Conservation (phyloP, 116 monocot species). For the Zostera marina region DNA sequence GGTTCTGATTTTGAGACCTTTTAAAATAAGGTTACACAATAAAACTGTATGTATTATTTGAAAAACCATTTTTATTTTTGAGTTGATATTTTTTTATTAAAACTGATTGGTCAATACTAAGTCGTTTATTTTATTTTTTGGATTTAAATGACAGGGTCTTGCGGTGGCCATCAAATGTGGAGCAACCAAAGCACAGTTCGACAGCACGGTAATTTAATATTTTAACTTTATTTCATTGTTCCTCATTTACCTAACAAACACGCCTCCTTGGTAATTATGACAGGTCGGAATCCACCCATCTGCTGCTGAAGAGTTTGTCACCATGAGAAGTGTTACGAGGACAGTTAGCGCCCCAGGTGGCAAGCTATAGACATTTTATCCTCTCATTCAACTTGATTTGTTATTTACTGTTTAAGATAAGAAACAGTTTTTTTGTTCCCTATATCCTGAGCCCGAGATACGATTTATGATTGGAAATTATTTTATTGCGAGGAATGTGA, state of each 20-base stretch:
- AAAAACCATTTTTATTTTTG: too few species aligned
- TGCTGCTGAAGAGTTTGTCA: constrained; percentile 97
- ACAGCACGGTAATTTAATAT: constrained; percentile 53
- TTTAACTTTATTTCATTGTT: neutral
- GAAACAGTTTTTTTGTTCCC: too few species aligned
- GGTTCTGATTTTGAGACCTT: too few species aligned
- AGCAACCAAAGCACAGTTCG: constrained; percentile 89
- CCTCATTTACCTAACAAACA: neutral
- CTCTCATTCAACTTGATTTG: too few species aligned
- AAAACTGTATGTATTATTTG: too few species aligned
- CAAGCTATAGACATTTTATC: constrained; percentile 36
- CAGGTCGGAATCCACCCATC: constrained; percentile 99
- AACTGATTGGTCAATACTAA: too few species aligned
- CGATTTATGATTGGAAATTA: too few species aligned
- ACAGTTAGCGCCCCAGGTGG: constrained; percentile 26
- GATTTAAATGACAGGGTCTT: constrained; percentile 41
- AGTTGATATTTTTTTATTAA: too few species aligned
- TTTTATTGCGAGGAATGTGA: too few species aligned
- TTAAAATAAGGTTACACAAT: too few species aligned
- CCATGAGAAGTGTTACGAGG: constrained; percentile 77
- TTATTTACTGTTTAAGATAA: too few species aligned
- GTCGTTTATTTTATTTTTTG: neutral
- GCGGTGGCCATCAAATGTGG: constrained; percentile 92
- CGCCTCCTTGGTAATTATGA: neutral
- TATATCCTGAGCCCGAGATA: too few species aligned